phyloP scores from a whole-genome alignment of 2,329 filamentous ascomycete species.

The Aspergillus sp. region DNA sequence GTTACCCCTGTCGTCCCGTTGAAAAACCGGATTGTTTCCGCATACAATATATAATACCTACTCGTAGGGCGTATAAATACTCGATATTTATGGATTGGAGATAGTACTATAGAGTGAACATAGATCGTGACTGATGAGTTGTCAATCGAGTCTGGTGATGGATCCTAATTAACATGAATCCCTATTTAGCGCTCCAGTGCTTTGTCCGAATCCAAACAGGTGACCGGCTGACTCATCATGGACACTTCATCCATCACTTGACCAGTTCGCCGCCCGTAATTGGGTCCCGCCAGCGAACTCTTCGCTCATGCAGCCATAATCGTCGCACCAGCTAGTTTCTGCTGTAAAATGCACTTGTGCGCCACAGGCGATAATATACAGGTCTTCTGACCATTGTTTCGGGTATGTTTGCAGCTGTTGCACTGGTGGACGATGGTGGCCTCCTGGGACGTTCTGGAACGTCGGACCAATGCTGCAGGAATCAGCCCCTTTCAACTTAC shows the following conservation, averaged over 20 bases:
- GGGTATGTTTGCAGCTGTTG: not conserved
- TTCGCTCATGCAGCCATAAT: not conserved
- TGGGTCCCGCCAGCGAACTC: not conserved
- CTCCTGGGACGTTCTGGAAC: too few relatives aligned
- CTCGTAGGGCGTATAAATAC: not conserved
- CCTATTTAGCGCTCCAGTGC: not conserved
- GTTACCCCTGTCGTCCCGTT: conserved; percentile 3
- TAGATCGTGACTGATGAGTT: conserved; percentile 5
- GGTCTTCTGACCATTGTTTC: not conserved
- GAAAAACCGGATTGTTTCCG: conserved; percentile 12
- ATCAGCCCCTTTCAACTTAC: not conserved
- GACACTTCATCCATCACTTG: not conserved
- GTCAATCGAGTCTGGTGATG: not conserved
- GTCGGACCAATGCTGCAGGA: not conserved
- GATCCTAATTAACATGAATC: too few relatives aligned
- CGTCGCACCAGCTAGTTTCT: not conserved
- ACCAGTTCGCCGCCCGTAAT: not conserved
- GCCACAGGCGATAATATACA: not conserved
- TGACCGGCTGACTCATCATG: not conserved
- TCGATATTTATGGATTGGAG: conserved; percentile 3
- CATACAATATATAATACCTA: conserved; percentile 7
- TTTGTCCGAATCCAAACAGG: not conserved
- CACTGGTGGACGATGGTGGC: not conserved
- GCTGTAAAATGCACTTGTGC: too few relatives aligned
- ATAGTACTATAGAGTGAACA: conserved; percentile 1